A percentile compares a stretch with the other conserved stretches of the same genome.
These are phyloP conservation scores for Thalassiosira sp. DNA, from an alignment of 352 stramenopile genomes.

Conservation along the genomic window DNA sequence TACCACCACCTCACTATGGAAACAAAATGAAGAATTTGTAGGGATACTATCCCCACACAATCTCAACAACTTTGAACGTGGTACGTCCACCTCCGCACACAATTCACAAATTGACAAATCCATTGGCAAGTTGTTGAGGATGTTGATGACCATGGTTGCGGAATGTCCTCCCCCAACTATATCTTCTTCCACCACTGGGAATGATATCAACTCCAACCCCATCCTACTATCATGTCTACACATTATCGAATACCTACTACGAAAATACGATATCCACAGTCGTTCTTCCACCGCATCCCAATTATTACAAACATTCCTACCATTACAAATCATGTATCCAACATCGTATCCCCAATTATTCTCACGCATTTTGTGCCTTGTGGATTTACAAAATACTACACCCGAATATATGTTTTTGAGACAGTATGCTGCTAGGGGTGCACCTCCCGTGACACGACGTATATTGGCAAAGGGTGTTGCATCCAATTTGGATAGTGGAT, in stretches of 20 bases:
- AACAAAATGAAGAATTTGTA: conserved; percentile 10
- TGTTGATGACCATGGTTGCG: conserved; percentile 34
- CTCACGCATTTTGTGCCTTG: conserved; percentile 51
- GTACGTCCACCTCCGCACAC: conserved; percentile 37
- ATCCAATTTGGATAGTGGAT: conserved; percentile 39
- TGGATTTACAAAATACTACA: conserved; percentile 60
- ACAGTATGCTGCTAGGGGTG: conserved; percentile 54
- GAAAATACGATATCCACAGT: conserved; percentile 72
- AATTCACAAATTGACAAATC: conserved; percentile 60
- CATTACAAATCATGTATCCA: conserved; percentile 37
- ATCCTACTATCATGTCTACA: conserved; percentile 39
- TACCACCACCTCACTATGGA: conserved; percentile 3
- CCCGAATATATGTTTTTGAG: conserved; percentile 59
- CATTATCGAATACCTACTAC: conserved; percentile 80
- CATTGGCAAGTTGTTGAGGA: conserved; percentile 53
- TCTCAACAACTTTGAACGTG: conserved; percentile 50
- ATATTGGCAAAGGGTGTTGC: conserved; percentile 40
- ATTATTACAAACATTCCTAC: conserved; percentile 56
- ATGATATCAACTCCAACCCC: conserved; percentile 1
- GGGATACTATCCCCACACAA: conserved; percentile 19
- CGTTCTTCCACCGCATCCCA: conserved; percentile 23
- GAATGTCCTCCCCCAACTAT: conserved; percentile 25
- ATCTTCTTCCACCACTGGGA: neutral
- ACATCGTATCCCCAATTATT: conserved; percentile 54
- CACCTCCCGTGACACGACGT: conserved; percentile 21